Base-by-base conservation (phyloP, 2,329 filamentous ascomycete genomes). In the Bipolaris oryzae region DNA sequence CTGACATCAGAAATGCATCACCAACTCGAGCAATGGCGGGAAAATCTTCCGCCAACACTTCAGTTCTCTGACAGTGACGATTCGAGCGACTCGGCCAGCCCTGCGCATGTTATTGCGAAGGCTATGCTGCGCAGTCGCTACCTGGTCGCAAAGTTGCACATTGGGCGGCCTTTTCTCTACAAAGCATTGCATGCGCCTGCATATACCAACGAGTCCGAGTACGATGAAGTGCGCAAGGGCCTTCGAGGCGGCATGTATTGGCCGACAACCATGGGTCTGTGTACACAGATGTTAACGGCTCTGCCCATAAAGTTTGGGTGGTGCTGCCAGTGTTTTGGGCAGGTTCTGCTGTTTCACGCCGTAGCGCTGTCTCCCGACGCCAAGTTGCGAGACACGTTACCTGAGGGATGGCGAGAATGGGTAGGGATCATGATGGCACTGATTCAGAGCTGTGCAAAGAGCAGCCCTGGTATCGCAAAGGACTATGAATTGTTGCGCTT, bases 21-120 rank as follows among this genome's bases (percentile, higher is more conserved):
- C 66, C 82, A 85, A 68, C 78, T 84, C 16, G 81, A 83, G 63
- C 81, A 84, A 66, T 85, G 82, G 82, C 80, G 81, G 23, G 74
- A 68, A 5, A 82, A 83, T 51, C 78, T 84, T 13, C 82, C 82
- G 9, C 60, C 76, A 15, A 71, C 77, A 7, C 75, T 83, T 16
- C 79, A 82, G 54, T 82, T 82, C 58, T 68, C 74, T 13, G 76
- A 80, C 33, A 50, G 69, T 31, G 72, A 74, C 45, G 67, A 61
- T 34, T 62, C 46, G 1, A 70, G 72, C 37, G 60, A 70, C 43
- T 68, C 70, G 3, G 62, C 66, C 2, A 71, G 68, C 45, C 74
- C 74, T 11, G 74, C 73, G 5, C 74, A 76, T 50, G 72, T 75
- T 38, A 70, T 76, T 43, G 74, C 74, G 9, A 73, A 72, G 61